Evolutionary conservation across 2,329 filamentous ascomycete genomes (phyloP).

Genomic region (Pseudogymnoascus sp.): DNA sequence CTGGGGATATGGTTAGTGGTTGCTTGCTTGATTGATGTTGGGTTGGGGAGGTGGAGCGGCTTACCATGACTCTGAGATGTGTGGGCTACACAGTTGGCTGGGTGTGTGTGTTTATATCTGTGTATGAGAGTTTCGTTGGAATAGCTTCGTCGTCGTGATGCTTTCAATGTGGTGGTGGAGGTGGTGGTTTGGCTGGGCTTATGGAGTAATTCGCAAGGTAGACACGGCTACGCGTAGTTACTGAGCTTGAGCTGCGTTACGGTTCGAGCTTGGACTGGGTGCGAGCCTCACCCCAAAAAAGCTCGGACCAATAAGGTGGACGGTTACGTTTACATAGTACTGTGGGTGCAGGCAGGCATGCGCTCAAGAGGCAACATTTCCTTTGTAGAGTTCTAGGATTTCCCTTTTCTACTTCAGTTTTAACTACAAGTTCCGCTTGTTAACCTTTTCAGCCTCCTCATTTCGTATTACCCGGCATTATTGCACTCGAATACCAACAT

Average conservation of each 20-base stretch:
- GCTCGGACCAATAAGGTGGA: constrained; percentile 9
- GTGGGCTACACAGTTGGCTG: constrained; percentile 10
- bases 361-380: not conserved
- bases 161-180: not conserved
- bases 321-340: not conserved
- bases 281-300: constrained; percentile 3
- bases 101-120: not conserved
- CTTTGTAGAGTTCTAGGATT: not conserved
- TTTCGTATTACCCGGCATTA: not conserved
- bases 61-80: constrained; percentile 22
- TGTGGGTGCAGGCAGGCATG: not conserved
- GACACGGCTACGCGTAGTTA: constrained; percentile 22
- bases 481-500: not conserved
- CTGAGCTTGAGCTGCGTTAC: constrained; percentile 8
- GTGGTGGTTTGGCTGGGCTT: constrained; percentile 11
- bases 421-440: not conserved
- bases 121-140: not conserved
- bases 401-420: not conserved
- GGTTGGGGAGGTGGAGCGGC: not conserved
- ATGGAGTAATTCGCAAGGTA: constrained; percentile 20
- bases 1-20: constrained; percentile 40
- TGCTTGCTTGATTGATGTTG: constrained; percentile 7
- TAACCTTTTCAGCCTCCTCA: not conserved
- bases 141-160: not conserved
- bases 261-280: not conserved